Evolutionary conservation across 106 monocot species (phyloP), one percentile per base, ranked within the genome.

Genomic region (Triglochin maritima): DNA sequence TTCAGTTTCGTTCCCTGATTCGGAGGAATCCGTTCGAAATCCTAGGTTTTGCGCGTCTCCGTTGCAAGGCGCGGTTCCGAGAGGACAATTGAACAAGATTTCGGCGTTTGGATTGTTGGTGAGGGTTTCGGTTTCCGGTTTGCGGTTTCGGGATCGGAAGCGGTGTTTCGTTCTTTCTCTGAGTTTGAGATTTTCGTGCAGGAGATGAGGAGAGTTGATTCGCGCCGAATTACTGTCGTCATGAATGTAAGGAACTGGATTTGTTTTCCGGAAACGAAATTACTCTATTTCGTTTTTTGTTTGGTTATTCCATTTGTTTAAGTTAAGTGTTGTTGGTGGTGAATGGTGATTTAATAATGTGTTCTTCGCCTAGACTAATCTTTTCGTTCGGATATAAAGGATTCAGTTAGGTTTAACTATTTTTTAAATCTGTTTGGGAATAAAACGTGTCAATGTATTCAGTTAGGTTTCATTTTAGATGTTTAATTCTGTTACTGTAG

Each of bases 131-230:
- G 46, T 5, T 63, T 4, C 13, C 9, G 4, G n/a, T 15, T 64
- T 17, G 10, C 42, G 2, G 1, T 59, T 17, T 3, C 6, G 15
- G 59, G 46, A 59, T 70, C 49, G 55, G 14, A 55, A 12, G 10
- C 8, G 55, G 4, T 55, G 11, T 55, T 12, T n/a, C 13, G 14
- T 55, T 55, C 13, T 55, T 55, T 6, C 55, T 29, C 1, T 1
- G 29, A n/a, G 55, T 12, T 55, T n/a, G 55, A 8, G 9, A 11
- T 12, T 46, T 46, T 63, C 51, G 49, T 71, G 51, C 59, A 85
- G 84, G 71, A 71, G 66, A 76, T 76, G 73, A 46, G 66, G 49
- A 72, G 75, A 61, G 62, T 68, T 13, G 77, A 68, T 76, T 69
- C 14, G 44, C 71, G 69, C 17, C 48, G 69, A 77, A 49, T 56